These are phyloP conservation scores for Pseudozyma thailandica DNA, from an alignment of 1,284 basidiomycete genomes.

Conservation along the genomic window DNA sequence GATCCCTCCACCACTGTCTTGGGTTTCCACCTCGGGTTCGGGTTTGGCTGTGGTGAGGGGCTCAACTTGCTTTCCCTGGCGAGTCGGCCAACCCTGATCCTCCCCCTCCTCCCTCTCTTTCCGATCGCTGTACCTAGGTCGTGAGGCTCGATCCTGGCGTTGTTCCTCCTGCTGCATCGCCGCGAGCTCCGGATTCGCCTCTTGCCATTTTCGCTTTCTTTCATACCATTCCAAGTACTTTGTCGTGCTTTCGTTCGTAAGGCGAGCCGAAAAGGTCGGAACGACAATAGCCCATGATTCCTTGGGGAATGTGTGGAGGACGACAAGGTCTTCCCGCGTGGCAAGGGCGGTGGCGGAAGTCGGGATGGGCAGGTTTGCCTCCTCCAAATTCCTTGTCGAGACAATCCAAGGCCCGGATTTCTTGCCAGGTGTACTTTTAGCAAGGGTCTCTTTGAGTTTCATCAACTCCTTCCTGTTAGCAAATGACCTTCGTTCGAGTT, in stretches of 20 bases:
- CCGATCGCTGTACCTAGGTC: not conserved
- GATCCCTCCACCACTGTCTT: slow-evolving; percentile 4
- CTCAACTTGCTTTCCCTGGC: not conserved
- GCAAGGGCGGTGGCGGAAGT: not conserved
- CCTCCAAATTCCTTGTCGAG: not conserved
- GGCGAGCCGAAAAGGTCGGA: slow-evolving; percentile 21
- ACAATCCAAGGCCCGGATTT: not conserved
- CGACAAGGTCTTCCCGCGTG: not conserved
- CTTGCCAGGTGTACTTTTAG: not conserved
- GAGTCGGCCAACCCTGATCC: not conserved
- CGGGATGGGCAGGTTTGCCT: not conserved
- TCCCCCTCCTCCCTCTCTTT: not conserved
- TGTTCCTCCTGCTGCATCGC: not conserved
- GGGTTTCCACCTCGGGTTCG: not conserved
- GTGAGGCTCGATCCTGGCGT: not conserved
- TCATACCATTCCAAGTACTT: slow-evolving; percentile 43
- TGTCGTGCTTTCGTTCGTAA: slow-evolving; percentile 42
- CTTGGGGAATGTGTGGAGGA: not conserved
- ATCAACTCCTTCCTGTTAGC: slow-evolving; percentile 7
- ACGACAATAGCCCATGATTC: slow-evolving; percentile 23
- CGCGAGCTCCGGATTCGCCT: slow-evolving; percentile 25
- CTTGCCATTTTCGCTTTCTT: slow-evolving; percentile 31
- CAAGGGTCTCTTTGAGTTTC: not conserved
- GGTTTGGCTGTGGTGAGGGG: not conserved
- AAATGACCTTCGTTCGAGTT: slow-evolving; percentile 12